Evolutionary conservation across 305 asterid species (phyloP), one percentile per base, ranked within the genome.

Genomic region (Fraxinus sp.): DNA sequence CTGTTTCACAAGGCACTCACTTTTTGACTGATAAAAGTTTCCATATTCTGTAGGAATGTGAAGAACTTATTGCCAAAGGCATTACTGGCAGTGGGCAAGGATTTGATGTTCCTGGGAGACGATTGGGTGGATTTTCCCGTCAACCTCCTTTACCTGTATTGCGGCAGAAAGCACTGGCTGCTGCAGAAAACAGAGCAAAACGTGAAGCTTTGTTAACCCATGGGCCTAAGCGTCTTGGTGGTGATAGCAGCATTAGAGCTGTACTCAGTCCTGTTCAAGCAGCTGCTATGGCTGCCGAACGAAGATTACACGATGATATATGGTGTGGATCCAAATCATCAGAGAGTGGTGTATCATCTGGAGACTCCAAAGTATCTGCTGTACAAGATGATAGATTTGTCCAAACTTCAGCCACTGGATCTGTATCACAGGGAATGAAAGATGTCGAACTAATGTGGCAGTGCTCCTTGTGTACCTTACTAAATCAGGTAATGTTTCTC

Each of bases 271-370:
- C 97, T 57, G 83, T 89, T 85, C 97, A 93, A 87, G 97, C 95
- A 81, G 97, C 98, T 37, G 98, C 97, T n/a, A 93, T 94, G 98
- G 98, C 97, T 78, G 97, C 98, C 11, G 97, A 93, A 86, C 92
- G 93, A 89, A 92, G 97, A 73, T 88, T 92, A 36, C 94, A 85
- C 7, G 98, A 94, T 78, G 97, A 94, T 77, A 70, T 88, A 76
- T 93, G 98, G 97, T 93, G 97, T 81, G 97, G 93, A 46, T 94
- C 97, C 68, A 86, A 90, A 86, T 85, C 90, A 81, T 28, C 79
- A 62, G 90, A 83, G 77, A 76, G 52, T 71, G 91, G 77, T 59
- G 93, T 86, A 77, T 74, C 94, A 78, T 84, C 92, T 37, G 88
- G 74, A 86, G 87, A 82, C 81, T 80, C 88, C 9, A 68, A 80